These are phyloP conservation scores for Corchorus olitorius DNA, from an alignment of 345 rosid species.

Conservation along the genomic window DNA sequence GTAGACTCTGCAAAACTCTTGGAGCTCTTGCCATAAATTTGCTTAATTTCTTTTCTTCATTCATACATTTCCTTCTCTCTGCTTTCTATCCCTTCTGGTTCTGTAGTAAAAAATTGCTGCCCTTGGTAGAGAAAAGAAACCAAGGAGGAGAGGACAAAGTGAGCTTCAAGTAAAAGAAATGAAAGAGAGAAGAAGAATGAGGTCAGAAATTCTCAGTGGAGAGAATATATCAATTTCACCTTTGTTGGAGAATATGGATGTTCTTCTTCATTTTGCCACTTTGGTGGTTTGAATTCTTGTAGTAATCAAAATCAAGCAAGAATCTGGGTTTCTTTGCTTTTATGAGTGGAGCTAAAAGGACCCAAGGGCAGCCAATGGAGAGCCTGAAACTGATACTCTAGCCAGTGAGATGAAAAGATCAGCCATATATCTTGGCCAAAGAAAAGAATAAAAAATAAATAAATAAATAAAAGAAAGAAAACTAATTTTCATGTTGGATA, in stretches of 20 bases:
- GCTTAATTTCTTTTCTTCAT: neutral
- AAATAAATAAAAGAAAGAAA: neutral
- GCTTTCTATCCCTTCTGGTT: neutral
- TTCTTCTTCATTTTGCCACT: neutral
- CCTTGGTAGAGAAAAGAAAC: neutral
- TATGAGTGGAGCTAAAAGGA: conserved; percentile 25
- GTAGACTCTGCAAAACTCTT: neutral
- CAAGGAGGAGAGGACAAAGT: neutral
- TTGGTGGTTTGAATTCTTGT: conserved; percentile 18
- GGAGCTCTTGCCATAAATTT: neutral
- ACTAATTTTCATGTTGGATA: conserved; percentile 12
- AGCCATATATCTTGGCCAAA: conserved; percentile 13
- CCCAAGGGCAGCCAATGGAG: conserved; percentile 26
- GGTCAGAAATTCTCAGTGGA: conserved; percentile 29
- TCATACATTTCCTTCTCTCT: neutral
- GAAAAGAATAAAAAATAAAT: no score
- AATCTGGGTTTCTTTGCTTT: conserved; percentile 22
- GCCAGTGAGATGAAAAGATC: conserved; percentile 1
- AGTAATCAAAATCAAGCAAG: conserved; percentile 22
- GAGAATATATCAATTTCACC: conserved; percentile 14
- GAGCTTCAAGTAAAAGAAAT: neutral
- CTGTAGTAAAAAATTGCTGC: neutral
- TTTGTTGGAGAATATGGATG: conserved; percentile 12
- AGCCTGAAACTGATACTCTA: conserved; percentile 27
- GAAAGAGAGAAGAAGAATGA: conserved; percentile 17